Evolutionary conservation across 768 basidiomycete genomes (phyloP).

Genomic region (Hypholoma sublateritium): DNA sequence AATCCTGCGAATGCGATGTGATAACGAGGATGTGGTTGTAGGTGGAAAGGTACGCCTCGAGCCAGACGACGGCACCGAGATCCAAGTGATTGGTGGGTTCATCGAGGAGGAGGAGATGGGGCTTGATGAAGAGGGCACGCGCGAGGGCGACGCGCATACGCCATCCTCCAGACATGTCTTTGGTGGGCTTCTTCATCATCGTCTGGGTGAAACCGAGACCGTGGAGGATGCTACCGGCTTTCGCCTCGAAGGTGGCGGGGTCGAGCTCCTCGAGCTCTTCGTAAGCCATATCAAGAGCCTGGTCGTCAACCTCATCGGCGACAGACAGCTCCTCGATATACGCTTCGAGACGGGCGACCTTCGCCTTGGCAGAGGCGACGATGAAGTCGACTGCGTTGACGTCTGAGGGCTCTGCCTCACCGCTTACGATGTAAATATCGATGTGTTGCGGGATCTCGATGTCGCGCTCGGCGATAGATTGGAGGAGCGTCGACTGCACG

Average conservation of each 20-base stretch:
- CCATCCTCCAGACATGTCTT: conserved; percentile 99
- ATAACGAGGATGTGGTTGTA: conserved; percentile 99
- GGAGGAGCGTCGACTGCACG: conserved; percentile 86
- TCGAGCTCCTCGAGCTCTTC: conserved; percentile 98
- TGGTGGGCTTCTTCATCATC: conserved; percentile 97
- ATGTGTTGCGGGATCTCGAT: conserved; percentile 93
- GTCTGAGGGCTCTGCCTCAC: conserved; percentile 94
- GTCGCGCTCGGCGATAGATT: conserved; percentile 94
- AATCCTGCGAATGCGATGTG: conserved; percentile 98
- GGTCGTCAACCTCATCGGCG: conserved; percentile 88
- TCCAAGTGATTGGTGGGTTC: conserved; percentile 94
- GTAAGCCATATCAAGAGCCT: conserved; percentile 84
- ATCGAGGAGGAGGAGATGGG: conserved; percentile 92
- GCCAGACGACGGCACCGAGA: conserved; percentile 97
- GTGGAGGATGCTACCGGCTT: conserved; percentile 94
- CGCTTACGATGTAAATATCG: conserved; percentile 95
- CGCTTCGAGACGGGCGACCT: conserved; percentile 91
- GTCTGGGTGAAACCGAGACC: conserved; percentile 88
- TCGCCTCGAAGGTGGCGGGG: conserved; percentile 91
- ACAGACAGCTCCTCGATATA: conserved; percentile 91
- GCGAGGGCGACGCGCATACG: conserved; percentile 98
- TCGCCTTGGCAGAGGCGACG: conserved; percentile 85
- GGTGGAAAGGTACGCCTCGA: conserved; percentile 95
- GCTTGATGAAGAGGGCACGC: conserved; percentile 93
- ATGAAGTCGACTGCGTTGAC: conserved; percentile 98